These are phyloP conservation scores for Cephaloascus fragrans DNA, from an alignment of 805 yeast genomes.

Conservation along the genomic window DNA sequence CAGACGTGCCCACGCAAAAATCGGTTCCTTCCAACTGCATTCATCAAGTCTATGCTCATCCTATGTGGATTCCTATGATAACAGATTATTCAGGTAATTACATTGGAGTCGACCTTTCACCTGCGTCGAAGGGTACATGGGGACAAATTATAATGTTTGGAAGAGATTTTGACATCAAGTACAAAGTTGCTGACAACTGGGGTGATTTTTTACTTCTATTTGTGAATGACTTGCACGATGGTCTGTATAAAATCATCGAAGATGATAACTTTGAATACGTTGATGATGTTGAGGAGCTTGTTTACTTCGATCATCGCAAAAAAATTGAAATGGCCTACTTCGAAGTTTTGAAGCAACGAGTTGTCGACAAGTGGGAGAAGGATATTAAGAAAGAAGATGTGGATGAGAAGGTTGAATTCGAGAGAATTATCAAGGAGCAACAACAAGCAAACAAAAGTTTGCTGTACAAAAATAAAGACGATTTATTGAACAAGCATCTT, in stretches of 20 bases:
- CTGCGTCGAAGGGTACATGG: constrained; percentile 68
- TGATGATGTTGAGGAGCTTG: constrained; percentile 68
- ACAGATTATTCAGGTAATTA: constrained; percentile 89
- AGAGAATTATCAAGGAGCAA: too few relatives aligned
- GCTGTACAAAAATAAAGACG: too few relatives aligned
- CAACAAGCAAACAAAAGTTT: too few relatives aligned
- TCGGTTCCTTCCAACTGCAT: constrained; percentile 73
- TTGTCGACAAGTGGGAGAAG: constrained; percentile 23
- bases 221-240: constrained; percentile 81
- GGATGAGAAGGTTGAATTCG: constrained; percentile 6
- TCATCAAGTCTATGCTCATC: constrained; percentile 75
- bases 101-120: constrained; percentile 81
- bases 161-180: constrained; percentile 86
- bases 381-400: constrained; percentile 8
- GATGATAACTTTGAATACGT: constrained; percentile 60
- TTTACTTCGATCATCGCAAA: constrained; percentile 51
- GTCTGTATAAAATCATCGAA: constrained; percentile 65
- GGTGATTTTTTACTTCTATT: constrained; percentile 77
- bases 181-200: constrained; percentile 78
- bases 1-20: constrained; percentile 36
- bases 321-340: constrained; percentile 32
- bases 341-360: constrained; percentile 25
- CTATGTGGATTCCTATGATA: constrained; percentile 85
- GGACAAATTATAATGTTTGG: constrained; percentile 94
- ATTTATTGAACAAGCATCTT: too few relatives aligned